Evolutionary conservation across 371 early-diverging fungal species (phyloP).

Genomic region (Fennellomyces sp.): DNA sequence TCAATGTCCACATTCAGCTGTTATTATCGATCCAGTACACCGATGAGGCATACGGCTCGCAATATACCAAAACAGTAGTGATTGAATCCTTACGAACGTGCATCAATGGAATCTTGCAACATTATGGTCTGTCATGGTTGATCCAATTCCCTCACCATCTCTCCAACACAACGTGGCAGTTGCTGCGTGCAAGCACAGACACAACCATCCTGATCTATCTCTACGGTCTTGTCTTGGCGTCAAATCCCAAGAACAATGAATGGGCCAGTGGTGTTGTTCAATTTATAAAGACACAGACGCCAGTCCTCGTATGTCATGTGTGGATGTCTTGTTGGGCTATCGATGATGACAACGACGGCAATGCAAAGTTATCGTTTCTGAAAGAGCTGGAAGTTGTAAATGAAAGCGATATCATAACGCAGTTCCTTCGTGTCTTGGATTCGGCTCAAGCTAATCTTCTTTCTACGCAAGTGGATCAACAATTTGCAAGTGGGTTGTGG

Average conservation of each 20-base stretch:
- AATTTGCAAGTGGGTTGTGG: constrained; percentile 24
- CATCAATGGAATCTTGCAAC: constrained; percentile 29
- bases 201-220: constrained; percentile 32
- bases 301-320: constrained; percentile 24
- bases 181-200: constrained; percentile 17
- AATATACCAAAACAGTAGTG: constrained; percentile 26
- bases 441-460: not conserved
- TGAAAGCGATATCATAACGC: not conserved
- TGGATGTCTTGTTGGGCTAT: constrained; percentile 28
- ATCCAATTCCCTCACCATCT: constrained; percentile 26
- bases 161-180: constrained; percentile 26
- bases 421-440: constrained; percentile 16
- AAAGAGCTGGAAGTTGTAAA: not conserved
- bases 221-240: constrained; percentile 35
- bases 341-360: constrained; percentile 11
- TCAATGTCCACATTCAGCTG: constrained; percentile 38
- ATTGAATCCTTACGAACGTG: constrained; percentile 35
- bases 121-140: constrained; percentile 29
- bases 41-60: constrained; percentile 24
- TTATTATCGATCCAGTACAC: constrained; percentile 28
- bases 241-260: constrained; percentile 10
- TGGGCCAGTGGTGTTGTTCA: constrained; percentile 22
- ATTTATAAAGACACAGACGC: constrained; percentile 25
- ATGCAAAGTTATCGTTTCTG: not conserved
- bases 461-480: constrained; percentile 21